Base-by-base conservation (phyloP, 164 flowering plant species). In the Chimonanthus praecox region DNA sequence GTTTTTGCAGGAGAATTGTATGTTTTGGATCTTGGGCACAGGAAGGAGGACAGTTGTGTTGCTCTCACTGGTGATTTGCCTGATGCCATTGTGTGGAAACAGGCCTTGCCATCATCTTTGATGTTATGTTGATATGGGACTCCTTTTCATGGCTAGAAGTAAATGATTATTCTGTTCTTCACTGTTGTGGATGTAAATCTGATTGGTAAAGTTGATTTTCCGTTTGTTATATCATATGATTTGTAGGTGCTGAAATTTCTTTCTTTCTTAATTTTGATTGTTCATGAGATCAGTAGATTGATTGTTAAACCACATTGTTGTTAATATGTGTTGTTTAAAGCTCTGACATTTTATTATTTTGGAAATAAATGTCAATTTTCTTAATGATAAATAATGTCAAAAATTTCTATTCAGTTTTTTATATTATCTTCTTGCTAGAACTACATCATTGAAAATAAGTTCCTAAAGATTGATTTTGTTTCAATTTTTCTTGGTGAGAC, bases 41-140 rank as follows among this genome's bases (percentile, higher is more conserved):
- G 87, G 67, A 80, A 84, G 64, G 92, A 88, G 49, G 95, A 90
- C 67, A 89, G 94, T 73, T 86, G 91, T 0, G 16, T 94, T 62
- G 97, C 97, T 69, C 68, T 94, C 33, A 91, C 94, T 0, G 97
- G 98, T 20, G 82, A 70, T 6, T 58, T 84, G 76, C 97, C 94
- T 0, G 85, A 89, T 76, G 54, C 71, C 33, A 79, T 77, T 49
- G 75, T 50, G 0, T 94, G 97, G 98, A 90, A 83, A 75, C 67
- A 77, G 74, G 75, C 65, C 11, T 65, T 94, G 78, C 93, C 86
- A 0, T 50, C 69, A 9, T 64, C 91, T 1, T 81, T 92, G 77
- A 74, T 66, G 73, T 67, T 92, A 85, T 82, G 92, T 76, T 47
- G 85, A 87, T 76, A 82, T 87, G 89, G 97, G 98, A 71, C 47